These are phyloP conservation scores for Ailanthus altissimus DNA, from an alignment of 345 rosid species.

Conservation along the genomic window DNA sequence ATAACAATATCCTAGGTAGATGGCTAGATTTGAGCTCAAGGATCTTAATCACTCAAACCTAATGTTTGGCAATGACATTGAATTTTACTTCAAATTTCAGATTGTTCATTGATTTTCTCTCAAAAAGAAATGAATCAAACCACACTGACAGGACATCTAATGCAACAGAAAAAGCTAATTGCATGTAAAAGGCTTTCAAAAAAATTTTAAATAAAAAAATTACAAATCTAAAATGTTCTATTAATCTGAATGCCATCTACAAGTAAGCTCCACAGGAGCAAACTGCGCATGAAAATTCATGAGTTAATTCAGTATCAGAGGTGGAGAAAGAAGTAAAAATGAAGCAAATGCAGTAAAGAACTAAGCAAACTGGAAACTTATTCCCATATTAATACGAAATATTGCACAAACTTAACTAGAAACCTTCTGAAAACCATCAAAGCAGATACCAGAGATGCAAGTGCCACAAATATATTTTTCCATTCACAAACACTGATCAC, in stretches of 20 bases:
- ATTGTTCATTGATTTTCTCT: too few species aligned
- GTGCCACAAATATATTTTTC: constrained; percentile 19
- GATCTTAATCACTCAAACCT: too few species aligned
- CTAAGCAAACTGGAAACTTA: constrained; percentile 22
- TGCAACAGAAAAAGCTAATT: background rate
- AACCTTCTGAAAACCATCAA: background rate
- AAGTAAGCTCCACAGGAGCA: background rate
- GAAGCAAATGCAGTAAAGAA: background rate
- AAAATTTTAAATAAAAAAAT: background rate
- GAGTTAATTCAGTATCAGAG: background rate
- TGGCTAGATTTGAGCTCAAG: too few species aligned
- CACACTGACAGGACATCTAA: background rate
- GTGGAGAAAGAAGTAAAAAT: background rate
- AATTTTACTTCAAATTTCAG: too few species aligned
- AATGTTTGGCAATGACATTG: too few species aligned
- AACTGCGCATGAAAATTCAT: constrained; percentile 7
- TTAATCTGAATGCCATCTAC: background rate
- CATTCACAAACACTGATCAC: constrained; percentile 30
- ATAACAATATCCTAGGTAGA: too few species aligned
- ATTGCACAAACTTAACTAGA: constrained; percentile 10
- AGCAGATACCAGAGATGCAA: constrained; percentile 28
- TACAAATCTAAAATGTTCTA: background rate
- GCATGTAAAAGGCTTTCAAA: background rate
- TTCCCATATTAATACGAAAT: constrained; percentile 32
- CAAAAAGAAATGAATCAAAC: too few species aligned